Evolutionary conservation across 1,284 basidiomycete species (phyloP), one percentile per base, ranked within the genome.

Genomic region (Xerocomus cyaneibrunnescens): DNA sequence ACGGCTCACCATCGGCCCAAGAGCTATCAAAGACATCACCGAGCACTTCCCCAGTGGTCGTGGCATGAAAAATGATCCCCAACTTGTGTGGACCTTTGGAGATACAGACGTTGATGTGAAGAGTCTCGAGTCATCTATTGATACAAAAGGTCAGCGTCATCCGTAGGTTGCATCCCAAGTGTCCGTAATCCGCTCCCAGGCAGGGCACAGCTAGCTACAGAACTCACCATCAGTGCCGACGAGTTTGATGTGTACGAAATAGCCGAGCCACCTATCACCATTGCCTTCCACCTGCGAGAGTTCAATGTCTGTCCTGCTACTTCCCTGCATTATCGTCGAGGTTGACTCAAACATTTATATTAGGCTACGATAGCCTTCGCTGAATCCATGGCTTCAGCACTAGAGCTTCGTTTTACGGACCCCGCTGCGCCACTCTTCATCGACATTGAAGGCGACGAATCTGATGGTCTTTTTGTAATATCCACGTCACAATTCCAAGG

Each of bases 211-310:
- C 71, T 90, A 10, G 75, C 81, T 8, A 91, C 89, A 3, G 87
- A 90, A 62, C 74, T 92, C 36, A 79, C 77, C 2, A 82, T 92
- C 41, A 84, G 81, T 50, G 77, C 78, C 1, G 86, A 87, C 35
- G 89, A 90, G 60, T 92, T 92, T 57, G 87, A 92, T 45, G 67
- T 76, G 0, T 92, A 92, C 60, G 79, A 87, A 40, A 71, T 91
- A 8, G 75, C 74, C 56, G 68, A 75, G 4, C 68, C 78, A 14
- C 85, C 88, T 1, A 77, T 79, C 37, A 83, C 80, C 2, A 78
- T 92, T 47, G 82, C 81, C 3, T 91, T 92, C 60, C 89, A 91
- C 68, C 68, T 92, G 36, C 81, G 85, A 32, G 89, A 92, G 70
- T 91, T 92, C 69, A 88, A 84, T 59, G 89, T 90, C 16, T 48